Evolutionary conservation across 345 rosid species (phyloP).

Genomic region (Hypericum perforatum): DNA sequence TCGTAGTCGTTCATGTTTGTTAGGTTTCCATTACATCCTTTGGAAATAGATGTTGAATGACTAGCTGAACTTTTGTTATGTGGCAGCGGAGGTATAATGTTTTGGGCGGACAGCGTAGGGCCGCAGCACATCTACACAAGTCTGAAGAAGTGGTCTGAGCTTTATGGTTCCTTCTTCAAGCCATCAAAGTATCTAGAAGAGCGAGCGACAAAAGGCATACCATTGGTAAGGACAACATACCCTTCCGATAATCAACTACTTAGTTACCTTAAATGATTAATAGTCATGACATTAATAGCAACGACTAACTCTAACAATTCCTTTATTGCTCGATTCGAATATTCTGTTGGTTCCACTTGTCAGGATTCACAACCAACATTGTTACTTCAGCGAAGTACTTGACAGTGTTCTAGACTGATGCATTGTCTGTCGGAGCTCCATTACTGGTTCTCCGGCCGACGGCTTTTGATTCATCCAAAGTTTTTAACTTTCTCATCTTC

Average conservation of each 20-base stretch:
- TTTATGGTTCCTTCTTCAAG: constrained; percentile 57
- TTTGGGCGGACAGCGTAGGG: constrained; percentile 81
- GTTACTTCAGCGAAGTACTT: too few species aligned
- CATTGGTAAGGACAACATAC: constrained; percentile 39
- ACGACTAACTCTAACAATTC: too few species aligned
- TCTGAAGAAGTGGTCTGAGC: constrained; percentile 61
- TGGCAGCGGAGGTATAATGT: constrained; percentile 81
- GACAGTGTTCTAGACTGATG: too few species aligned
- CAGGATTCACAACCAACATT: too few species aligned
- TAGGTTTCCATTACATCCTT: too few species aligned
- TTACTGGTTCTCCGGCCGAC: too few species aligned
- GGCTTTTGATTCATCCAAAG: background rate
- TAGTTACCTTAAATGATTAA: background rate
- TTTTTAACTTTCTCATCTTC: background rate
- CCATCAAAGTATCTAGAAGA: constrained; percentile 83
- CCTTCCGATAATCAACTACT: background rate
- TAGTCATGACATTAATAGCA: too few species aligned
- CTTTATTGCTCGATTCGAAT: too few species aligned
- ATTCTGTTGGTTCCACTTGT: too few species aligned
- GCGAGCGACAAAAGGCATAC: constrained; percentile 64
- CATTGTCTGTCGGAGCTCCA: too few species aligned
- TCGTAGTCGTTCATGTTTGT: too few species aligned
- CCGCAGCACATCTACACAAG: constrained; percentile 45
- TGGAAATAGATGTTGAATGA: too few species aligned
- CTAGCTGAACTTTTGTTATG: constrained; percentile 1